These are phyloP conservation scores for Apiospora kogelbergensis DNA, from an alignment of 2,329 filamentous ascomycete genomes.

Conservation along the genomic window DNA sequence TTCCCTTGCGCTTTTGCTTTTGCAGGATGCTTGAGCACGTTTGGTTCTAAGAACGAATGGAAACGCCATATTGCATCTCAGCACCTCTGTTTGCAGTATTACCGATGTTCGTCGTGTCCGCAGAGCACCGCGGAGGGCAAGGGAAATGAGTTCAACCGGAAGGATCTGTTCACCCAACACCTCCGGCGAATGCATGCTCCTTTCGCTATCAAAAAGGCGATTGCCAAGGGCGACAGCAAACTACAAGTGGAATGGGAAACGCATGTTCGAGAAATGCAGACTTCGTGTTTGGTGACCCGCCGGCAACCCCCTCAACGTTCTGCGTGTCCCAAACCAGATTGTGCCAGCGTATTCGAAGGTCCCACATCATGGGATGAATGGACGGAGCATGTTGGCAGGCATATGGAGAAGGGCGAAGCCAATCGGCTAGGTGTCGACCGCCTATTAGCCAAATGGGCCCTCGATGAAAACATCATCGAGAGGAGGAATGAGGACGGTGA, in stretches of 20 bases:
- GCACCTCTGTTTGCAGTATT: constrained; percentile 72
- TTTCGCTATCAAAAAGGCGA: constrained; percentile 59
- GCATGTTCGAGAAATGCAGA: constrained; percentile 69
- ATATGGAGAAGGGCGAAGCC: constrained; percentile 76
- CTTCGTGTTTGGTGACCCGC: constrained; percentile 69
- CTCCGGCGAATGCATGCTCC: constrained; percentile 89
- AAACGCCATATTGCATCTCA: constrained; percentile 92
- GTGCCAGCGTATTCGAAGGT: constrained; percentile 69
- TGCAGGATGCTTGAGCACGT: constrained; percentile 80
- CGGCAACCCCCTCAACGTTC: constrained; percentile 70
- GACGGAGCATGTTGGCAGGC: constrained; percentile 88
- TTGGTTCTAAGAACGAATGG: constrained; percentile 96
- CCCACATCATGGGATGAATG: constrained; percentile 81
- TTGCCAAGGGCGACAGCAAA: constrained; percentile 58
- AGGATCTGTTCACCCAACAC: constrained; percentile 94
- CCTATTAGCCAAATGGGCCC: constrained; percentile 60
- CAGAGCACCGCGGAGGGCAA: constrained; percentile 43
- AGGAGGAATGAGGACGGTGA: constrained; percentile 51
- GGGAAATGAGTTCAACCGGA: constrained; percentile 78
- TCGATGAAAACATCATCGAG: constrained; percentile 65
- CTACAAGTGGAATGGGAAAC: constrained; percentile 63
- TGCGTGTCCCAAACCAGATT: constrained; percentile 71
- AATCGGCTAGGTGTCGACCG: constrained; percentile 56
- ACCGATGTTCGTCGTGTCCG: constrained; percentile 63
- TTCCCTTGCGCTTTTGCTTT: constrained; percentile 86